Conservation (phyloP, 192 early-diverging fungal species). For the Lobosporangium transversale region DNA sequence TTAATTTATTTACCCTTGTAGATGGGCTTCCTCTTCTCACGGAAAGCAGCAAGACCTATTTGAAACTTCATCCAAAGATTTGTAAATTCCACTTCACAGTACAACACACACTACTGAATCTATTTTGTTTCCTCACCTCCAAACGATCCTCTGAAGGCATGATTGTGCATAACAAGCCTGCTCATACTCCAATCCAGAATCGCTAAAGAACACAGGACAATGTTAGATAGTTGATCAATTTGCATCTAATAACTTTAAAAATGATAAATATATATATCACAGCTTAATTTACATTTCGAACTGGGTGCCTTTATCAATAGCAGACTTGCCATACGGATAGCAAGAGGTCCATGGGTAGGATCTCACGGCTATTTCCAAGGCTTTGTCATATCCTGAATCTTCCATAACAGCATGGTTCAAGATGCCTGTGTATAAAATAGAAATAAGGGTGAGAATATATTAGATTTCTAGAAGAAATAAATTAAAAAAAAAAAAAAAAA, state of each 20-base stretch:
- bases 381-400: conserved; percentile 73
- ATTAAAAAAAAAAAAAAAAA: neutral
- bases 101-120: neutral
- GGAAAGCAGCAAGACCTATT: conserved; percentile 70
- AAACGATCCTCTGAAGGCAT: conserved; percentile 94
- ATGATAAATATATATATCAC: too few species aligned
- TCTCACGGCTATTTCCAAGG: conserved; percentile 83
- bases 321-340: conserved; percentile 72
- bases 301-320: conserved; percentile 84
- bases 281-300: conserved; percentile 74
- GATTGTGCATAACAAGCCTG: conserved; percentile 95
- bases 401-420: conserved; percentile 78
- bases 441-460: neutral
- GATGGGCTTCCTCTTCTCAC: conserved; percentile 84
- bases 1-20: conserved; percentile 76
- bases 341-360: conserved; percentile 78
- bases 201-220: too few species aligned
- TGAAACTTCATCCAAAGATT: too few species aligned
- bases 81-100: neutral
- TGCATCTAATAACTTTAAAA: too few species aligned
- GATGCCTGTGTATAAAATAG: conserved; percentile 63
- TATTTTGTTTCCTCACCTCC: conserved; percentile 70
- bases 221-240: too few species aligned
- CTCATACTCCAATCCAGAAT: conserved; percentile 89
- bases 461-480: neutral